Evolutionary conservation across 1,284 basidiomycete species (phyloP).

Genomic region (Rhodotorula sp.): DNA sequence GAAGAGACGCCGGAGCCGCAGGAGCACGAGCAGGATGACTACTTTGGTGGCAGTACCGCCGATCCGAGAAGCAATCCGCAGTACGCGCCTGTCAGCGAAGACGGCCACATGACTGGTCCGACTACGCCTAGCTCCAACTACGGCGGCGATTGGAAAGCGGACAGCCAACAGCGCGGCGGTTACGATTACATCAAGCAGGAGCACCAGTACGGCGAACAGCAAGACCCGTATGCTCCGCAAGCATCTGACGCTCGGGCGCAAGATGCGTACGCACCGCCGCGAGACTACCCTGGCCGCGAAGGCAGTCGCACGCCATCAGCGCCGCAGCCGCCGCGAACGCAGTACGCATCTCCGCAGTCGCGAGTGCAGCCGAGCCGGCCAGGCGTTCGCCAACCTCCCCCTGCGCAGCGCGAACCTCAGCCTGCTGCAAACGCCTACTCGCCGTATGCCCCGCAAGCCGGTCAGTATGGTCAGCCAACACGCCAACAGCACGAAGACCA

Average conservation of each 20-base stretch:
- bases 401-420: background rate
- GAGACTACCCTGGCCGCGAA: conserved; percentile 16
- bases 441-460: conserved; percentile 4
- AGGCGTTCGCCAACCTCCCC: conserved; percentile 8
- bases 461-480: background rate
- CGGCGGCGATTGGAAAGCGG: conserved; percentile 38
- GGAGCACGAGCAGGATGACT: conserved; percentile 10
- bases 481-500: conserved; percentile 1
- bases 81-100: conserved; percentile 9
- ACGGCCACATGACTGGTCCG: conserved; percentile 13
- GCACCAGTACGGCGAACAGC: background rate
- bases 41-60: background rate
- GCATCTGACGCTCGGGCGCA: background rate
- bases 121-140: conserved; percentile 36
- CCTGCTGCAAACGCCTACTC: conserved; percentile 5
- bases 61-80: conserved; percentile 20
- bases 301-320: conserved; percentile 15
- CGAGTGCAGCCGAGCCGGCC: background rate
- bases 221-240: conserved; percentile 22
- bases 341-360: background rate
- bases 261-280: background rate
- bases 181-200: conserved; percentile 35
- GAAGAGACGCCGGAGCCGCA: conserved; percentile 23
- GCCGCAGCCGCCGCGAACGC: background rate
- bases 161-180: conserved; percentile 20